These are phyloP conservation scores for Leccinum variicolor DNA, from an alignment of 768 basidiomycete genomes.

Conservation along the genomic window DNA sequence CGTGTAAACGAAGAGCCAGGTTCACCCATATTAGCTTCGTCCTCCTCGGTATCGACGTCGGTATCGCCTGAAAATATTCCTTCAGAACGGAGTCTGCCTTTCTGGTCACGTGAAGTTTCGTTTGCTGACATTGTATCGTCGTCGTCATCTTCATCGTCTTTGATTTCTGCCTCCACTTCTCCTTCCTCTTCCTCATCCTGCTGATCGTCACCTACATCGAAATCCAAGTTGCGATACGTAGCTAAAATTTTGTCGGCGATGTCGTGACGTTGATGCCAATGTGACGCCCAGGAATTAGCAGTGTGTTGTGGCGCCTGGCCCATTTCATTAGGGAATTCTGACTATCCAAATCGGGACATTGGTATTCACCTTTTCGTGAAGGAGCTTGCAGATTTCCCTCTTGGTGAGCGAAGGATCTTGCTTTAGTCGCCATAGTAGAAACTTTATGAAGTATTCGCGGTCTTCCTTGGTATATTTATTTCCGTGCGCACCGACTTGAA, in stretches of 20 bases:
- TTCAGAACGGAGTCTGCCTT: slow-evolving; percentile 20
- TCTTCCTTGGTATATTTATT: slow-evolving; percentile 68
- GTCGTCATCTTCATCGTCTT: slow-evolving; percentile 17
- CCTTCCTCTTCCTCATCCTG: slow-evolving; percentile 34
- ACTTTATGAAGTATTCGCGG: slow-evolving; percentile 62
- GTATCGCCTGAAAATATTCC: slow-evolving; percentile 15
- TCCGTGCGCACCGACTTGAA: slow-evolving; percentile 46
- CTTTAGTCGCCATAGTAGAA: slow-evolving; percentile 59
- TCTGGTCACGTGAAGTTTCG: slow-evolving; percentile 13
- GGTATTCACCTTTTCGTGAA: slow-evolving; percentile 50
- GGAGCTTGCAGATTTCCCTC: slow-evolving; percentile 48
- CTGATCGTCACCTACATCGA: slow-evolving; percentile 33
- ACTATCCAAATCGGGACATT: background rate
- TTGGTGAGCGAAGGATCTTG: slow-evolving; percentile 51
- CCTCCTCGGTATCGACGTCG: slow-evolving; percentile 26
- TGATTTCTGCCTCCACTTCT: slow-evolving; percentile 26
- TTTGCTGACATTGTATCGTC: slow-evolving; percentile 18
- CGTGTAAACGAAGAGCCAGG: slow-evolving; percentile 48
- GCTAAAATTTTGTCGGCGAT: slow-evolving; percentile 61
- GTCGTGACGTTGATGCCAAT: slow-evolving; percentile 65
- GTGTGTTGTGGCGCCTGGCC: slow-evolving; percentile 65
- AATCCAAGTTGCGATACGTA: slow-evolving; percentile 31
- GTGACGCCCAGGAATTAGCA: slow-evolving; percentile 59
- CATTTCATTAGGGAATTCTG: slow-evolving; percentile 7
- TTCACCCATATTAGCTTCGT: slow-evolving; percentile 47